phyloP scores from a whole-genome alignment of 306 rosid genomes.

The Cucumis cinereus region DNA sequence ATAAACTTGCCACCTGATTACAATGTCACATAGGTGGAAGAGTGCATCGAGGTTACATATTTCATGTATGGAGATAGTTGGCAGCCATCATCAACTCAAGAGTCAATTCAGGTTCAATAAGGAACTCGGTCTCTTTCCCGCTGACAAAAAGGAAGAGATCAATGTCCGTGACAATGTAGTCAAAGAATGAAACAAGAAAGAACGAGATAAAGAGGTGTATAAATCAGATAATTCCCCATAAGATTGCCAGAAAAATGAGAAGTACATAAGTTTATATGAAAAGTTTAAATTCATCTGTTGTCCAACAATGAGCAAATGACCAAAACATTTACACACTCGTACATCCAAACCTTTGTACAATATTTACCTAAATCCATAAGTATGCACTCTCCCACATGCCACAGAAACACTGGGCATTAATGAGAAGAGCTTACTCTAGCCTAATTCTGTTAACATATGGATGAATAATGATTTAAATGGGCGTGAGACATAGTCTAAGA shows the following conservation, averaged over 20 bases:
- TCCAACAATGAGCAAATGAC: background rate
- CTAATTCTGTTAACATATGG: background rate
- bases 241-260: background rate
- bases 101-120: slow-evolving; percentile 79
- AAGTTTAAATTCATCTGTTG: background rate
- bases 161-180: slow-evolving; percentile 1
- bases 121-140: slow-evolving; percentile 85
- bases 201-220: background rate
- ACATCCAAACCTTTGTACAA: background rate
- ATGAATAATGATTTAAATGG: background rate
- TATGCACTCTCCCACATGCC: background rate
- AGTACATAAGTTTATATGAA: background rate
- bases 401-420: background rate
- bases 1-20: slow-evolving; percentile 1
- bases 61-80: slow-evolving; percentile 78
- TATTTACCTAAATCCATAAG: background rate
- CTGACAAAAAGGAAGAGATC: slow-evolving; percentile 23
- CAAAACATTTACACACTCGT: background rate
- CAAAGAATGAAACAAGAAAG: background rate
- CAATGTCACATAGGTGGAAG: slow-evolving; percentile 16
- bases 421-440: background rate
- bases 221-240: background rate
- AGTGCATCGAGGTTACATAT: slow-evolving; percentile 6
- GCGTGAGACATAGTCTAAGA: background rate
- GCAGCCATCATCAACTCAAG: slow-evolving; percentile 96